phyloP scores from a whole-genome alignment of 2,329 filamentous ascomycete species.

The Pseudocercospora vitis region DNA sequence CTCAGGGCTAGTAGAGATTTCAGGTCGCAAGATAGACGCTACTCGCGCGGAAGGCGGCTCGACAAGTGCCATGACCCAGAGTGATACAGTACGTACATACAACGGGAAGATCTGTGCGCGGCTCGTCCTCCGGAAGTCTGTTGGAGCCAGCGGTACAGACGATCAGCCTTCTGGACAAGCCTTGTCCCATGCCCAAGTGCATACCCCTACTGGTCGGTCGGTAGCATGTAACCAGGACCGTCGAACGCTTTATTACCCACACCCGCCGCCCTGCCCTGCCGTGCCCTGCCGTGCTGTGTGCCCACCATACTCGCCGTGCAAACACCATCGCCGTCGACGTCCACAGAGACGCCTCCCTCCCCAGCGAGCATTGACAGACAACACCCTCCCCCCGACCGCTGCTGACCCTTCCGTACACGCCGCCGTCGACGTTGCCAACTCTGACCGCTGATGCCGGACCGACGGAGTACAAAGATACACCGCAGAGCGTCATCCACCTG shows the following conservation, averaged over 20 bases:
- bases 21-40: conserved; percentile 1
- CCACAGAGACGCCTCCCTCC: conserved; percentile 1
- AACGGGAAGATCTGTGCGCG: conserved; percentile 11
- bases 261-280: too few relatives aligned
- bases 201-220: background rate
- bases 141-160: conserved; percentile 6
- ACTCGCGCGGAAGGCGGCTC: conserved; percentile 12
- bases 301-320: too few relatives aligned
- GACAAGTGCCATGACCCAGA: conserved; percentile 15
- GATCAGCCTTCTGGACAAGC: conserved; percentile 9
- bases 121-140: conserved; percentile 10
- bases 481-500: background rate
- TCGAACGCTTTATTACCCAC: conserved; percentile 16
- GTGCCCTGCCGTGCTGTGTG: too few relatives aligned
- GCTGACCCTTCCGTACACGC: too few relatives aligned
- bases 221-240: conserved; percentile 4
- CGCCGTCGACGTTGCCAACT: too few relatives aligned
- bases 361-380: too few relatives aligned
- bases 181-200: conserved; percentile 12
- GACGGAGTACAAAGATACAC: too few relatives aligned
- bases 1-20: conserved; percentile 1
- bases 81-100: conserved; percentile 15
- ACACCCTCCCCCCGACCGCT: too few relatives aligned
- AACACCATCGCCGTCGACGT: conserved; percentile 8
- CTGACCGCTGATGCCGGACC: too few relatives aligned